A percentile compares a stretch with the other conserved stretches of the same genome.
Evolutionary conservation across 495 filamentous ascomycete species (phyloP).

Genomic region (Lophiostoma macrostomum): DNA sequence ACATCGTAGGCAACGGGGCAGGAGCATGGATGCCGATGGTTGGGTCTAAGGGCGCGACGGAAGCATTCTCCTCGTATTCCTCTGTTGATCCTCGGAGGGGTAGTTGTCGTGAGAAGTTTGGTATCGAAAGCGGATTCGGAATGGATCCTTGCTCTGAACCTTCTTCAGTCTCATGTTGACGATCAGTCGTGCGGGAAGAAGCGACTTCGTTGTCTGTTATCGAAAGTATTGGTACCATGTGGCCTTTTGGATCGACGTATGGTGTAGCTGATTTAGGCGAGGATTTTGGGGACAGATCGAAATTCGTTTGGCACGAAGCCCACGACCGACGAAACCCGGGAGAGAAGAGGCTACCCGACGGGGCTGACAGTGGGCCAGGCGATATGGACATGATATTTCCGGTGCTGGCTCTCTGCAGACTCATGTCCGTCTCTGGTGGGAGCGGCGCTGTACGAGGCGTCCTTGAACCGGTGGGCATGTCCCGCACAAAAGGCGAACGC

Average conservation of each 20-base stretch:
- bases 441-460: slow-evolving; percentile 34
- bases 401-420: slow-evolving; percentile 34
- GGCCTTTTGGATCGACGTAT: slow-evolving; percentile 33
- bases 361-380: slow-evolving; percentile 30
- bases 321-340: slow-evolving; percentile 33
- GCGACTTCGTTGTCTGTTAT: slow-evolving; percentile 24
- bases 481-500: slow-evolving; percentile 28
- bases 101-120: slow-evolving; percentile 36
- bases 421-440: slow-evolving; percentile 31
- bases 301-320: slow-evolving; percentile 30
- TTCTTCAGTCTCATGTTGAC: background rate
- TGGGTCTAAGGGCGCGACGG: background rate
- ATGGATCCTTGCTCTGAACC: background rate
- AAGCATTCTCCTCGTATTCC: background rate
- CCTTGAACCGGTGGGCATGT: slow-evolving; percentile 10
- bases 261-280: slow-evolving; percentile 12
- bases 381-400: slow-evolving; percentile 34
- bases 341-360: slow-evolving; percentile 19
- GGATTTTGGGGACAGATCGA: slow-evolving; percentile 23
- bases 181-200: background rate
- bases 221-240: slow-evolving; percentile 30
- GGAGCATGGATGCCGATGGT: background rate
- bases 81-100: slow-evolving; percentile 13
- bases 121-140: slow-evolving; percentile 18
- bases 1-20: background rate